Base-by-base conservation (phyloP, 768 basidiomycete genomes). In the Podaxis carcinomalis region DNA sequence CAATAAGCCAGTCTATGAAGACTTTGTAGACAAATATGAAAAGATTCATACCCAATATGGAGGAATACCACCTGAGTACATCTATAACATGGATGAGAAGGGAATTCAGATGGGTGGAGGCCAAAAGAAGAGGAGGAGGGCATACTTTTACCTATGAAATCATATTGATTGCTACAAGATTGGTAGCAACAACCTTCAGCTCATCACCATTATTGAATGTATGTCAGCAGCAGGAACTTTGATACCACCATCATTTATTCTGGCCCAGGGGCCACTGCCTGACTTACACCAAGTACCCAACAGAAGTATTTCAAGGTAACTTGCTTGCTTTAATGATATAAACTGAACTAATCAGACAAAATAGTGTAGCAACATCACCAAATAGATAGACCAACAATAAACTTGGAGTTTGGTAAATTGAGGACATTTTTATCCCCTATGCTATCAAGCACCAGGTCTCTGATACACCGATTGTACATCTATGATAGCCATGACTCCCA, bases 161-260 rank as follows among this genome's bases (percentile, higher is more conserved):
- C 56, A 62, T 1, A 59, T 54, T 1, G 32, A 65, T 2, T 39
- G 57, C 2, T 74, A 74, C 59, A 51, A 67, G 6, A 59, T 68
- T 2, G 37, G 60, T 7, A 73, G 70, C 60, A 74, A 67, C n/a
- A 75, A 77, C 40, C 69, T 77, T 0, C 71, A 81, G 60, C 73
- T 79, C 0, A 69, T 78, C 9, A 80, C 77, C 0, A 64, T 81
- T 23, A 68, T 81, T 52, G 76, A 79, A 57, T 73, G 71, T 66
- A 63, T 77, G 6, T 73, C 69, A 46, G 75, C 77, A 5, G 73
- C 69, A 61, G 76, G 76, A 4, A 58, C 59, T 11, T 44, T 50
- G 19, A 47, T 73, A 6, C 56, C 56, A 19, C 68, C 71, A 0
- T 62, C 66, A 5, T 74, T 78, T 62, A 64, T 76, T 19, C 70